These are phyloP conservation scores for Casaregolazyma suthepensis DNA, from an alignment of 1,139 yeast species.

Conservation along the genomic window DNA sequence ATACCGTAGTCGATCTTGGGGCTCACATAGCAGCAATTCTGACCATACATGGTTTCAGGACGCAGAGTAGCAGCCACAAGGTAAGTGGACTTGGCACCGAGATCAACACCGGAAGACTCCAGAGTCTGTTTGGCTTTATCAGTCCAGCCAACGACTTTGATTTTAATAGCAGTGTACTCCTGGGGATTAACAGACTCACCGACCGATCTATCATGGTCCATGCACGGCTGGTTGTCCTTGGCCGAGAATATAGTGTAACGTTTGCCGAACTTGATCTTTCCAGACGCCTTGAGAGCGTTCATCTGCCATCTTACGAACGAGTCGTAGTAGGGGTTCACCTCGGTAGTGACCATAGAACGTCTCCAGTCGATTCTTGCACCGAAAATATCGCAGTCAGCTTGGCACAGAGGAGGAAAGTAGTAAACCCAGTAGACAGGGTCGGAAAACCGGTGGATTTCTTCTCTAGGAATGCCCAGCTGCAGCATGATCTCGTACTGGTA, in stretches of 20 bases:
- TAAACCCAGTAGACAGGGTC: constrained; percentile 85
- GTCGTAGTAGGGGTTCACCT: constrained; percentile 90
- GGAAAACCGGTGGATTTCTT: constrained; percentile 80
- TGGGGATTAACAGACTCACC: constrained; percentile 98
- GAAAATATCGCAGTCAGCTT: constrained; percentile 68
- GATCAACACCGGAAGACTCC: constrained; percentile 42
- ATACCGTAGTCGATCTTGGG: constrained; percentile 91
- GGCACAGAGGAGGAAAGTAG: constrained; percentile 86
- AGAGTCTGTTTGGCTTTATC: constrained; percentile 48
- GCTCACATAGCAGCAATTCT: constrained; percentile 95
- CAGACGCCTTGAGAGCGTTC: constrained; percentile 75
- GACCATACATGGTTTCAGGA: constrained; percentile 99
- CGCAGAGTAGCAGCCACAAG: constrained; percentile 96
- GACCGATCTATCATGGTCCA: constrained; percentile 96
- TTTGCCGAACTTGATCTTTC: constrained; percentile 95
- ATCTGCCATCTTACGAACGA: constrained; percentile 96
- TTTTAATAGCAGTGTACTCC: constrained; percentile 92
- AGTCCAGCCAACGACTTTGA: constrained; percentile 57
- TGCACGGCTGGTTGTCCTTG: constrained; percentile 98
- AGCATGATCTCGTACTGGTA: constrained; percentile 95
- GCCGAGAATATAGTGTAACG: constrained; percentile 96
- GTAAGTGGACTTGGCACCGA: constrained; percentile 56
- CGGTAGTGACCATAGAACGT: constrained; percentile 92
- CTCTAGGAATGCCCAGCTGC: constrained; percentile 80
- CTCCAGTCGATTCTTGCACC: constrained; percentile 99